phyloP scores from a whole-genome alignment of 1,284 basidiomycete genomes.

The Ustilago tritici region DNA sequence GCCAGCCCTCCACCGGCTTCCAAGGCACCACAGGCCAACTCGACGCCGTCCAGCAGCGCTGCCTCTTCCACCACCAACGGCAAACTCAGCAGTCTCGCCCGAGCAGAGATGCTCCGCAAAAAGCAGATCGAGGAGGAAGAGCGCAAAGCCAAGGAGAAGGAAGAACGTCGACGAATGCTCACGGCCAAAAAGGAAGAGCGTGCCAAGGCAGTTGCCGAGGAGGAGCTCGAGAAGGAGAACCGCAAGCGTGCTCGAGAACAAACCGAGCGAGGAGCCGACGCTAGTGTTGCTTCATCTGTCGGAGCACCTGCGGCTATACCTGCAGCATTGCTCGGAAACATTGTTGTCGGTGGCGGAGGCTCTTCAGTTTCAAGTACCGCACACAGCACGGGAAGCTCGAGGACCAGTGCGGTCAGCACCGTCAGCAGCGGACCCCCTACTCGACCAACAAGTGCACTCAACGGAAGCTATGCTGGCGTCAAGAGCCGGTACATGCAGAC shows the following conservation, averaged over 20 bases:
- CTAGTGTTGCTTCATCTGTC: slow-evolving; percentile 33
- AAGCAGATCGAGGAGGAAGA: slow-evolving; percentile 57
- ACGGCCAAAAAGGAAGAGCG: slow-evolving; percentile 49
- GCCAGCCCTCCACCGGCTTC: slow-evolving; percentile 28
- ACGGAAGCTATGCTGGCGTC: slow-evolving; percentile 50
- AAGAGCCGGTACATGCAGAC: slow-evolving; percentile 54
- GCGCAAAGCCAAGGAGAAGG: slow-evolving; percentile 51
- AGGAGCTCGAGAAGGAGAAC: slow-evolving; percentile 46
- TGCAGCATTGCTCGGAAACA: slow-evolving; percentile 32
- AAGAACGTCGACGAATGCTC: slow-evolving; percentile 51
- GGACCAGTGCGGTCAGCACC: slow-evolving; percentile 42
- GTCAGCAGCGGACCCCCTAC: slow-evolving; percentile 43
- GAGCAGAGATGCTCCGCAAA: slow-evolving; percentile 53
- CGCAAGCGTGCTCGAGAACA: slow-evolving; percentile 48
- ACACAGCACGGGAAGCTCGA: slow-evolving; percentile 24
- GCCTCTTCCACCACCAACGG: slow-evolving; percentile 25
- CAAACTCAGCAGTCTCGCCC: slow-evolving; percentile 50
- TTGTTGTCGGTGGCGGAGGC: slow-evolving; percentile 26
- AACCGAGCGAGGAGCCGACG: slow-evolving; percentile 35
- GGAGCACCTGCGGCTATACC: slow-evolving; percentile 43
- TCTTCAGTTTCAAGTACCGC: slow-evolving; percentile 24
- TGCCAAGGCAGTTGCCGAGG: slow-evolving; percentile 45
- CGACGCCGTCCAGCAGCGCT: slow-evolving; percentile 28
- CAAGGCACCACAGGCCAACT: slow-evolving; percentile 33
- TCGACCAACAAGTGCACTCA: slow-evolving; percentile 40